Conservation (phyloP, 2,329 filamentous ascomycete genomes). For the Colletotrichum cuscutae region DNA sequence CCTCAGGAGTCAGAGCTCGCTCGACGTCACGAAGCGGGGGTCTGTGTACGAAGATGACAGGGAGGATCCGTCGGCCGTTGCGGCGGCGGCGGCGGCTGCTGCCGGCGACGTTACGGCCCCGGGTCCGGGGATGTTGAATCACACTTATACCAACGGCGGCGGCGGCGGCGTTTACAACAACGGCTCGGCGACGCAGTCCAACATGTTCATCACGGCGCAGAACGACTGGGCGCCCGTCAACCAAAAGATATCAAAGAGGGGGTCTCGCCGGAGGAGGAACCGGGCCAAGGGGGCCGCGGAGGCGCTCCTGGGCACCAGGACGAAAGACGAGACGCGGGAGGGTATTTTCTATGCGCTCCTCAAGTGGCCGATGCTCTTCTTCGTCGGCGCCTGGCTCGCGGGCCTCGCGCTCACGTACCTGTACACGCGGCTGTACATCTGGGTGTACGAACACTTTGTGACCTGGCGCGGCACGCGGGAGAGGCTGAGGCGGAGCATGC, state of each 20-base stretch:
- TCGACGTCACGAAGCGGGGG: conserved; percentile 54
- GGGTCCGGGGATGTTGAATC: conserved; percentile 3
- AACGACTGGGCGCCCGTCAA: conserved; percentile 96
- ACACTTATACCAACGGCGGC: conserved; percentile 22
- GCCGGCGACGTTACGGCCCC: conserved; percentile 47
- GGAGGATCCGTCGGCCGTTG: conserved; percentile 48
- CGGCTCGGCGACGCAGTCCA: conserved; percentile 43
- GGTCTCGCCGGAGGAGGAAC: conserved; percentile 46
- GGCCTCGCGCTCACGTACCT: conserved; percentile 81
- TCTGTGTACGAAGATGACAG: conserved; percentile 44
- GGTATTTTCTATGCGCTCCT: conserved; percentile 89
- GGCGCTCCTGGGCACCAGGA: conserved; percentile 64
- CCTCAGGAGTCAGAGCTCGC: conserved; percentile 52
- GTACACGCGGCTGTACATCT: conserved; percentile 88
- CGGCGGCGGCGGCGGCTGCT: conserved; percentile 51
- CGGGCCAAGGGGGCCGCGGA: conserved; percentile 52
- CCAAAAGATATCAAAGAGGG: conserved; percentile 68
- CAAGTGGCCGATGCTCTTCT: conserved; percentile 90
- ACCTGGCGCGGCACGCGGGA: conserved; percentile 88
- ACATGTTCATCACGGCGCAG: conserved; percentile 83
- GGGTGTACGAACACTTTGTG: conserved; percentile 89
- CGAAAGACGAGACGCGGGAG: conserved; percentile 92
- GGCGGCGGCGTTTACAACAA: not conserved
- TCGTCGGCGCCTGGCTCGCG: conserved; percentile 83
- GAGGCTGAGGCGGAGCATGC: conserved; percentile 75